Base-by-base conservation (phyloP, 78 protist species). In the Dictyostelium firmibasis region DNA sequence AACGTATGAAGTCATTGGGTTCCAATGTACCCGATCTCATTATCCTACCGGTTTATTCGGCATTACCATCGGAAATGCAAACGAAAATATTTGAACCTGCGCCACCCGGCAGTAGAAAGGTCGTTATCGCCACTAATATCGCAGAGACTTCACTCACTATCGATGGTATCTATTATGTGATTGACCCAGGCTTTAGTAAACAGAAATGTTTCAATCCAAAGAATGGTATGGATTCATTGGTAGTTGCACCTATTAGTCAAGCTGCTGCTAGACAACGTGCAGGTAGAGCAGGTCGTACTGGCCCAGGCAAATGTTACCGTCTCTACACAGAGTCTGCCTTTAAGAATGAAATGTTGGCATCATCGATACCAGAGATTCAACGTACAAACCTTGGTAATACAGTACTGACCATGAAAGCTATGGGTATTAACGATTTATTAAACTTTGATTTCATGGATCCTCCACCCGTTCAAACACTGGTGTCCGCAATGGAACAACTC, bases 391-490 rank as follows among this genome's bases (percentile, higher is more conserved):
- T 99, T 93, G 98, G 98, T 57, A 97, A 95, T 69, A 96, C 98
- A 1, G 99, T 99, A 23, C 96, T 99, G 87, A 96, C 85, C 83
- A 97, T 99, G 69, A 98, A 98, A 69, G 97, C 98, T 0, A 67
- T 96, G 69, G 97, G 96, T 81, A 72, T 96, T 4, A 53, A 89
- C 86, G 99, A 99, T 87, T 88, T 99, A 60, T 67, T 99, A 13
- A 20, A 84, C 25, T 99, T 99, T 67, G 99, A 99, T 79, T 99
- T 99, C 62, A 98, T 99, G 99, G 99, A 99, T 79, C 97, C 99
- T 23, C 99, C 99, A 16, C 99, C 99, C 1, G 87, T 77, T 78
- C 97, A 97, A 91, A 95, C 99, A 27, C 93, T 99, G 18, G 62
- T 98, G 14, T 5, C 86, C 13, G 99, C 99, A 8, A 70, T 98